Base-by-base conservation (phyloP, 768 basidiomycete species). In the Rhizopogon vinicolor region DNA sequence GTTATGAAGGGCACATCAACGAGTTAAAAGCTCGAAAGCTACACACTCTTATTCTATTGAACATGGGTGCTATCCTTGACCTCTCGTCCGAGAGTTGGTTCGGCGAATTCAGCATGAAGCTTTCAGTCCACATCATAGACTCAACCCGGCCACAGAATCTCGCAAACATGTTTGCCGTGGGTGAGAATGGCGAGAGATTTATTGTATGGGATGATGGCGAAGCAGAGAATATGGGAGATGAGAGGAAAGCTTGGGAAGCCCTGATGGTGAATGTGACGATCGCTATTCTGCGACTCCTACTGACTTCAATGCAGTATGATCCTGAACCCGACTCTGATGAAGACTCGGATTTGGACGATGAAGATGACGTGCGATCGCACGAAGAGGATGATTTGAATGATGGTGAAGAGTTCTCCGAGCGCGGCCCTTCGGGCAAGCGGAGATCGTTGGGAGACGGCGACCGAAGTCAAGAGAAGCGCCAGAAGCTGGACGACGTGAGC, bases 181-280 rank as follows among this genome's bases (percentile, higher is more conserved):
- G 85, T 25, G 78, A 83, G 61, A 81, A 81, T 51, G 81, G 79
- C 12, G 84, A 89, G 58, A 77, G 87, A 51, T 84, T 98, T 18
- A 75, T 96, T 31, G 79, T 98, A 0, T 99, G 97, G 97, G 93
- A 94, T 59, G 94, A 96, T 63, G 93, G 92, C 3, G 85, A 83
- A 16, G 87, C 85, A 2, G 85, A 86, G 54, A 77, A 78, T 54
- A 74, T 96, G 62, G 74, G 75, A 39, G 82, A 88, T 43, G 86
- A 93, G 63, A 79, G 80, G 63, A 85, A 84, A 63, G 89, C 93
- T 41, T 98, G 88, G 84, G 89, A 95, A 70, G 82, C 86, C 12
- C 70, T 93, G 5, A 82, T 86, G 73, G 95, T 95, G 64, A 61
- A 81, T 69, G 29, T 43, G n/a, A 40, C 31, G 1, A n/a, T 16